Percentiles rank a stretch among this genome's conserved stretches.
phyloP scores from a whole-genome alignment of 2,329 filamentous ascomycete genomes.

The Apiospora malaysiana region DNA sequence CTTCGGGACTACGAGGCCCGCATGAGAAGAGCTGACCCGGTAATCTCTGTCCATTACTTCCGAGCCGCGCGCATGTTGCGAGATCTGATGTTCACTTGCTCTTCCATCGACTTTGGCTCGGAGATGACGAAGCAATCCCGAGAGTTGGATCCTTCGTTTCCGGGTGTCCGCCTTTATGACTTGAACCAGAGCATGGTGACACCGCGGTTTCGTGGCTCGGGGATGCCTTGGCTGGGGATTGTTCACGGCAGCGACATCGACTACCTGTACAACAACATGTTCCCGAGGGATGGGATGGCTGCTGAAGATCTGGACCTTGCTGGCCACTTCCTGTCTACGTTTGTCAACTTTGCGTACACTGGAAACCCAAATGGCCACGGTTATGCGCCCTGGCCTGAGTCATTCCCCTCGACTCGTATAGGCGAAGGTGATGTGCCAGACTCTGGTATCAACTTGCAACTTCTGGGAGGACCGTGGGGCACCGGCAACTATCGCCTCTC shows the following conservation, averaged over 20 bases:
- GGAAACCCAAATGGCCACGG: conserved; percentile 9
- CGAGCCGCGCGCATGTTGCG: conserved; percentile 32
- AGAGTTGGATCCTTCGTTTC: conserved; percentile 1
- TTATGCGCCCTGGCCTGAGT: not conserved
- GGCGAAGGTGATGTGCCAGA: not conserved
- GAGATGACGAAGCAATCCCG: conserved; percentile 27
- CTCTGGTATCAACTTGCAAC: not conserved
- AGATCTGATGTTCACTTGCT: conserved; percentile 34
- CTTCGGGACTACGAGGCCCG: conserved; percentile 12
- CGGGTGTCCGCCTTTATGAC: conserved; percentile 19
- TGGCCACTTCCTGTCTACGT: not conserved
- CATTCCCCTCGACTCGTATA: not conserved
- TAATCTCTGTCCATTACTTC: conserved; percentile 32
- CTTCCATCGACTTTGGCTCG: conserved; percentile 31
- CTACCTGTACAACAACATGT: conserved; percentile 23
- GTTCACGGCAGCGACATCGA: conserved; percentile 21
- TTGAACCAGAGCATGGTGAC: conserved; percentile 24
- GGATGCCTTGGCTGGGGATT: conserved; percentile 20
- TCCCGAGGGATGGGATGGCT: not conserved
- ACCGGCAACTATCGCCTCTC: not conserved
- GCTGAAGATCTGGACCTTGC: not conserved
- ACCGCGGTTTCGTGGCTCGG: conserved; percentile 4
- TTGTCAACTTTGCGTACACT: conserved; percentile 16
- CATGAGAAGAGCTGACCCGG: conserved; percentile 30
- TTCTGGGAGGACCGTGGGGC: conserved; percentile 2